phyloP scores from a whole-genome alignment of 2,329 filamentous ascomycete genomes.

The Pseudogymnoascus sp. region DNA sequence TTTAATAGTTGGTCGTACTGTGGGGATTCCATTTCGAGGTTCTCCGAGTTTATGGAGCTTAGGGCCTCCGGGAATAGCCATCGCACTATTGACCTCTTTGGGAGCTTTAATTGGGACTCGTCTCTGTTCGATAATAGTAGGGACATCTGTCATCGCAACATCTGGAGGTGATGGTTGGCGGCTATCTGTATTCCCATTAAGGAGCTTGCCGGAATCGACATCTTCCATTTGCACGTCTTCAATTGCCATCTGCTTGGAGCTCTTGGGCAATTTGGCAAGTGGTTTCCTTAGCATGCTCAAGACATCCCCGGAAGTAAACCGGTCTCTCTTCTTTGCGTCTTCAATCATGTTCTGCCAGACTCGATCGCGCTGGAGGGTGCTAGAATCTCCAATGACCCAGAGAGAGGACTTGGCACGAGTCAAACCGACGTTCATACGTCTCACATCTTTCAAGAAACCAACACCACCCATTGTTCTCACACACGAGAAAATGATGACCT shows the following conservation, averaged over 20 bases:
- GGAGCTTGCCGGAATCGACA: neutral
- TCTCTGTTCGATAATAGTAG: conserved; percentile 1
- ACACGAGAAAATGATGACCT: conserved; percentile 98
- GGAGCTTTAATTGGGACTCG: neutral
- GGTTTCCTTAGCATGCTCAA: conserved; percentile 45
- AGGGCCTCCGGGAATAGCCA: neutral
- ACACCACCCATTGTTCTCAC: conserved; percentile 92
- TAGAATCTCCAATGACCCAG: conserved; percentile 91
- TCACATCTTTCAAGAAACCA: conserved; percentile 95
- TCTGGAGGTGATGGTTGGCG: neutral
- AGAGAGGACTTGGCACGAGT: conserved; percentile 94
- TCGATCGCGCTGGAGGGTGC: conserved; percentile 75
- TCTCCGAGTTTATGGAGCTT: neutral
- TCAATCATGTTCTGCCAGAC: conserved; percentile 85
- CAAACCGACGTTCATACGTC: conserved; percentile 98
- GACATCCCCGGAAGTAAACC: conserved; percentile 66
- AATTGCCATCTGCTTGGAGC: neutral
- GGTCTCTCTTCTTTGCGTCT: conserved; percentile 65
- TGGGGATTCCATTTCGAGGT: neutral
- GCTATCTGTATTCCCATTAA: neutral
- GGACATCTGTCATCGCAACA: neutral
- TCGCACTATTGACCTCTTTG: neutral
- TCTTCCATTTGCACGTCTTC: conserved; percentile 6
- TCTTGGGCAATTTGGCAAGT: neutral
- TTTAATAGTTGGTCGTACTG: neutral